Percentiles rank a stretch among this genome's conserved stretches.
These are phyloP conservation scores for Periconia digitata DNA, from an alignment of 2,329 filamentous ascomycete genomes.

Conservation along the genomic window DNA sequence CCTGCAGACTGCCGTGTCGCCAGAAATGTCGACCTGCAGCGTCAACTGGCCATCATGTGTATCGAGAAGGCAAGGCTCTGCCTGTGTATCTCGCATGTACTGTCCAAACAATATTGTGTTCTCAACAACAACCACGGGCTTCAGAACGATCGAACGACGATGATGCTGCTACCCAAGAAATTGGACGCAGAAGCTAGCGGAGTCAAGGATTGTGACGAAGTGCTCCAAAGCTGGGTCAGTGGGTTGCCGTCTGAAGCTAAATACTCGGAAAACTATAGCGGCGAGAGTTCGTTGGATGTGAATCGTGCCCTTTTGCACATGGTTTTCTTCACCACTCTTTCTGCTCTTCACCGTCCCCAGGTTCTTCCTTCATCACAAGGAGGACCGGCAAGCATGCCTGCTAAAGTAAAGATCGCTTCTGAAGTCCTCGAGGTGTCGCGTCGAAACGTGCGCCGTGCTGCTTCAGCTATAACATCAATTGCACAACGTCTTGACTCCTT, in stretches of 20 bases:
- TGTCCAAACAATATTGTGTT: constrained; percentile 90
- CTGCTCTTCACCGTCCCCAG: constrained; percentile 86
- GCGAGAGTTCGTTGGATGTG: constrained; percentile 65
- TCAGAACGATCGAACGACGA: constrained; percentile 69
- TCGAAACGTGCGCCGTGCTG: constrained; percentile 78
- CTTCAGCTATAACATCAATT: constrained; percentile 82
- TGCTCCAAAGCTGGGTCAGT: constrained; percentile 76
- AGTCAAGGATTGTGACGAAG: constrained; percentile 75
- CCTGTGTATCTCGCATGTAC: constrained; percentile 83
- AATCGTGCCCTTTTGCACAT: constrained; percentile 89
- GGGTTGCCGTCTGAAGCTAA: constrained; percentile 71
- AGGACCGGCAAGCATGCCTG: constrained; percentile 49
- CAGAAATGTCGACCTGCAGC: constrained; percentile 71
- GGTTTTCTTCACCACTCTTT: constrained; percentile 90
- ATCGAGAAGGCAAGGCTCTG: constrained; percentile 90
- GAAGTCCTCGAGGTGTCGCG: constrained; percentile 82
- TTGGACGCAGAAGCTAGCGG: constrained; percentile 78
- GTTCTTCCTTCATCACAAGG: constrained; percentile 74
- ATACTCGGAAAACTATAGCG: constrained; percentile 63
- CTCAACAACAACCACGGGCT: constrained; percentile 77
- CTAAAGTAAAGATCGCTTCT: constrained; percentile 43
- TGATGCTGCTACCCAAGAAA: constrained; percentile 92
- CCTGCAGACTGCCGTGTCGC: constrained; percentile 70
- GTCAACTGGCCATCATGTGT: constrained; percentile 81
- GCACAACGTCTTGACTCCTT: constrained; percentile 73